Base-by-base conservation (phyloP, 1,284 basidiomycete species). In the Cutaneotrichosporon cutaneum region DNA sequence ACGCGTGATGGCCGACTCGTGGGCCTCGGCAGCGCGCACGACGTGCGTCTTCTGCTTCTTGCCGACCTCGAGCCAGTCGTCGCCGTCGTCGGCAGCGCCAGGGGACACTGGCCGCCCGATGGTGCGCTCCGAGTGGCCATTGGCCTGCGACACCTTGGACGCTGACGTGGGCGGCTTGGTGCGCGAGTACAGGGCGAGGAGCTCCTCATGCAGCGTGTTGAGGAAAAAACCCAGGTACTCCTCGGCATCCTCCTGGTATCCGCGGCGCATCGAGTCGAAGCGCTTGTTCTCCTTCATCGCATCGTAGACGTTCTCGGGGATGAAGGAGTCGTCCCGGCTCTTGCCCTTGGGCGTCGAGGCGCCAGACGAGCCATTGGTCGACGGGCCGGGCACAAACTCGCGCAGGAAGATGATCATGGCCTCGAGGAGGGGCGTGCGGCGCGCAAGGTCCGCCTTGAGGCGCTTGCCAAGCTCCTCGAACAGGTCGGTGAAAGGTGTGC, bases 161-260 rank as follows among this genome's bases (percentile, higher is more conserved):
- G 68, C 63, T 7, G 72, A 64, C 18, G 58, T 47, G 39, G 59
- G 54, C 61, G 54, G 75, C 65, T 63, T 71, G 59, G 77, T 77
- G 21, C 71, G 72, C 30, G 48, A 86, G 80, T 77, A 65, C 6
- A 94, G 82, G 1, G 83, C 83, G 4, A 92, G 80, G 16, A 98
- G 79, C 80, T 99, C 95, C 73, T 99, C 95, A 77, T 97, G 94
- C 3, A 99, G 82, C 0, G 93, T 92, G 76, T 97, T 94, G 50
- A 98, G 83, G 81, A 93, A 94, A 81, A 97, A 96, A 10, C 95
- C 94, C n/a, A 98, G 83, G 80, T 97, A 99, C 80, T 99, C 95
- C 78, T 99, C 94, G 0, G 95, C 95, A 65, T 99, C 95, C 80
- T 99, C 95, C 81, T 99, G 95, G 67, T 94, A 90, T 0, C 94